Conservation (phyloP, 2,329 filamentous ascomycete genomes). For the Nigrospora oryzae region DNA sequence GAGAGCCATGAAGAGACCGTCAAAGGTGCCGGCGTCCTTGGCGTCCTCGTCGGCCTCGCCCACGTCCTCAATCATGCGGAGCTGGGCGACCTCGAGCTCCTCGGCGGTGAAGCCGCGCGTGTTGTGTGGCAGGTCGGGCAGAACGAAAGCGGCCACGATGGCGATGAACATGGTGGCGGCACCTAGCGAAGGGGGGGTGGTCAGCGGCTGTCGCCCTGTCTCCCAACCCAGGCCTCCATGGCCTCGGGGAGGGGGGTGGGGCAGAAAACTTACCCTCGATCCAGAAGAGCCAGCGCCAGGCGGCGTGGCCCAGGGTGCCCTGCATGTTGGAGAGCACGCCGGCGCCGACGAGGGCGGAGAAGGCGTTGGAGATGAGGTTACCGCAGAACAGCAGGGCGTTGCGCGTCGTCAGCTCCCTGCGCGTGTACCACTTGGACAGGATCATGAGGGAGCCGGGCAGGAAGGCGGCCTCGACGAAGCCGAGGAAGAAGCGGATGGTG, state of each 20-base stretch:
- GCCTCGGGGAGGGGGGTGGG: neutral
- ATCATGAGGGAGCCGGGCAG: constrained; percentile 55
- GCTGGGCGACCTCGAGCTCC: constrained; percentile 45
- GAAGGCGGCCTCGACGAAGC: constrained; percentile 57
- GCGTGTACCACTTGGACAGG: constrained; percentile 60
- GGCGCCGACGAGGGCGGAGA: constrained; percentile 49
- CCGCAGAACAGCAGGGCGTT: constrained; percentile 52
- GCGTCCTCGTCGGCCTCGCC: constrained; percentile 46
- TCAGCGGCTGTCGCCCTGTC: neutral
- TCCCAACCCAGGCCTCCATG: neutral
- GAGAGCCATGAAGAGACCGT: constrained; percentile 48
- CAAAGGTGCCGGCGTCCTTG: constrained; percentile 38
- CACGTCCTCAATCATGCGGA: constrained; percentile 49
- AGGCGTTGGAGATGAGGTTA: constrained; percentile 51
- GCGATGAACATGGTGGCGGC: constrained; percentile 40
- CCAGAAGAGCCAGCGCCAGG: constrained; percentile 55
- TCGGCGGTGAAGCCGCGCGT: constrained; percentile 50
- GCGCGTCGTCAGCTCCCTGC: constrained; percentile 43
- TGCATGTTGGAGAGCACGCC: constrained; percentile 53
- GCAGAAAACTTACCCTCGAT: constrained; percentile 11
- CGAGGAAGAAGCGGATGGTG: constrained; percentile 48
- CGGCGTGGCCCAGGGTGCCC: constrained; percentile 41
- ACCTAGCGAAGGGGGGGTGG: constrained; percentile 32
- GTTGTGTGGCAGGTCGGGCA: constrained; percentile 48
- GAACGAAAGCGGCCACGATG: constrained; percentile 34